Base-by-base conservation (phyloP, 352 stramenopile genomes). In the Pythium rishiriense region DNA sequence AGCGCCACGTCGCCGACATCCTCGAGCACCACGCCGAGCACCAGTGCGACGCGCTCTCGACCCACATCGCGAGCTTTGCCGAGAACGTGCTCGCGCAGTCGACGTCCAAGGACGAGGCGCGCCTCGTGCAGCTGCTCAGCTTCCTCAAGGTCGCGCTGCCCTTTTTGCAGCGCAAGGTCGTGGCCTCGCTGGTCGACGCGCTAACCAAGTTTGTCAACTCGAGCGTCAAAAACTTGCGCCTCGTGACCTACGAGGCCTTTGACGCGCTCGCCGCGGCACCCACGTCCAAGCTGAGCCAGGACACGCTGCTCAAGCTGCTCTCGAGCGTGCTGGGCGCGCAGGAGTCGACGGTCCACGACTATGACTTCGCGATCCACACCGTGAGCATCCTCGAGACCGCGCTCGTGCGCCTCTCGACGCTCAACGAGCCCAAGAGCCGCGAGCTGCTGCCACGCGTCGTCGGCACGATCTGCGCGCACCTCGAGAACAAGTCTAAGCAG, bases 21-120 rank as follows among this genome's bases (percentile, higher is more conserved):
- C 74, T 96, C 35, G 72, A 87, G 67, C 71, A 83, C 19, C 87
- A 94, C 65, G 76, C 79, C 9, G 76, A 85, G 37, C 70, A 82
- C 64, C 74, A 87, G 53, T 91, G 82, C 65, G 83, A 96, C 62
- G 66, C 81, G 29, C 79, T 96, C 19, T 94, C 87, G 15, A 96
- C 83, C 26, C 87, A 96, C 71, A 93, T 94, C 46, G 87, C 87
- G 26, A 91, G 83, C 69, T 96, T 96, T 64, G 78, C 79, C 4
- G 83, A 93, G 70, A 94, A 94, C 64, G 84, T 94, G 17, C 83
- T 96, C 15, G 73, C 81, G 9, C 59, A 76, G 21, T 77, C 75
- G 4, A 82, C 78, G 37, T 71, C 72, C 35, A 94, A 94, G 62
- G 84, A 93, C 54, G 83, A 91, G 28, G 75, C 87, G 55, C 70